phyloP scores from a whole-genome alignment of 78 protist genomes.

The Dictyostelium capitatum region DNA sequence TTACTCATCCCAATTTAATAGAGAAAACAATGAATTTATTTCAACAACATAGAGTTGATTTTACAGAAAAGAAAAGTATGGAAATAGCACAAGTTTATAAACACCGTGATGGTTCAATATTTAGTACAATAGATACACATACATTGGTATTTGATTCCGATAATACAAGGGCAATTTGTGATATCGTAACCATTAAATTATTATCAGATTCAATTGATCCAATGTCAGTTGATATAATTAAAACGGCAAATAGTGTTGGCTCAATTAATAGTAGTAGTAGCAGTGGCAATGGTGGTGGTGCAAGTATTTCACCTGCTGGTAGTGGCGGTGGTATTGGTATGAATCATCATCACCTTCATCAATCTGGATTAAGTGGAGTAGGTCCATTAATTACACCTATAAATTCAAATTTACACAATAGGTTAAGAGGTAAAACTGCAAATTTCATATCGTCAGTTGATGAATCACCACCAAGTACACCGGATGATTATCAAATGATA shows the following conservation, averaged over 20 bases:
- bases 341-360: not conserved
- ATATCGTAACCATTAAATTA: conserved; percentile 27
- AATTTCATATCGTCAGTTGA: conserved; percentile 14
- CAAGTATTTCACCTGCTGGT: not conserved
- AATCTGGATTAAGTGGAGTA: no score
- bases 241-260: not conserved
- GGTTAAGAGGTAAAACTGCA: conserved; percentile 17
- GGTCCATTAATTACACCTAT: not conserved
- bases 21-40: conserved; percentile 63
- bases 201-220: not conserved
- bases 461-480: conserved; percentile 55
- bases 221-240: not conserved
- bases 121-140: conserved; percentile 58
- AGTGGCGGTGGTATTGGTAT: not conserved
- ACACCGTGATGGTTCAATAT: conserved; percentile 58
- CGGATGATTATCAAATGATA: conserved; percentile 7
- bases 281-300: not conserved
- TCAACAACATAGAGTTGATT: conserved; percentile 9
- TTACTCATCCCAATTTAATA: conserved; percentile 51
- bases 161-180: conserved; percentile 58
- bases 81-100: conserved; percentile 70
- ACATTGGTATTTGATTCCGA: conserved; percentile 38
- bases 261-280: not conserved
- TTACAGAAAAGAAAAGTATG: conserved; percentile 6
- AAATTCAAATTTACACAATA: not conserved